A percentile compares a stretch with the other conserved stretches of the same genome.
Evolutionary conservation across 345 rosid genomes (phyloP).

Genomic region (sweet orange (Citrus sinensis)): DVS_A1.0 CM039163.1:52033501-52034000

Average conservation of each 20-base stretch:
- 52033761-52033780: constrained; percentile 28
- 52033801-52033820: constrained; percentile 17
- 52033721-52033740: constrained; percentile 13
- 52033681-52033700: constrained; percentile 22
- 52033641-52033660: constrained; percentile 31
- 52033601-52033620: constrained; percentile 31
- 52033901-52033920: constrained; percentile 22
- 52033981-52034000: constrained; percentile 29
- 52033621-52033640: constrained; percentile 30
- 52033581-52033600: constrained; percentile 23
- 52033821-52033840: constrained; percentile 24
- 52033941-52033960: constrained; percentile 22
- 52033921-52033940: constrained; percentile 17
- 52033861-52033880: constrained; percentile 27
- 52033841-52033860: constrained; percentile 25
- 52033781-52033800: constrained; percentile 27
- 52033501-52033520: constrained; percentile 66
- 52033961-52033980: constrained; percentile 26
- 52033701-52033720: constrained; percentile 17
- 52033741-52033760: constrained; percentile 25
- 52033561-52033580: constrained; percentile 48
- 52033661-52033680: constrained; percentile 16
- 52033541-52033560: constrained; percentile 37
- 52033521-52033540: constrained; percentile 37
- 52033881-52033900: constrained; percentile 5